Evolutionary conservation across 2,329 filamentous ascomycete species (phyloP), one percentile per base, ranked within the genome.

Genomic region (Ustulina deusta): DNA sequence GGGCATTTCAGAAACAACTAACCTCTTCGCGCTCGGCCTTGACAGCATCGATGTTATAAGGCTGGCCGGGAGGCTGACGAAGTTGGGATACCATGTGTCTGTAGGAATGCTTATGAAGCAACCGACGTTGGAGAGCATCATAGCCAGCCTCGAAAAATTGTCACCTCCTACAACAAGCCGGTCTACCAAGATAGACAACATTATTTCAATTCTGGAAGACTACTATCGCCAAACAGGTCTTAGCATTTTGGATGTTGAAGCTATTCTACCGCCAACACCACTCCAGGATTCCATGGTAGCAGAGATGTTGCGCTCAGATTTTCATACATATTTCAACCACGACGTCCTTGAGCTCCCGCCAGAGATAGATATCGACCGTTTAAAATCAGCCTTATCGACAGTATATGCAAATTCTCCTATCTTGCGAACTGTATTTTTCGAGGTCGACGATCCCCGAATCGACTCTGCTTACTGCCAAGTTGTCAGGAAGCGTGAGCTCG

Each of bases 41-140:
- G 95, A 97, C 81, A 97, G 94, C 74, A 97, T 97, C 65, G 94
- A 97, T 78, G 87, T 91, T 1, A 95, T 97, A 78, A 97, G 93
- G 74, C 81, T 97, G 0, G 91, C 92, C 0, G 90, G 93, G 0
- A 86, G 89, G 61, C 83, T 97, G 1, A 91, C 87, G 70, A 86
- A 85, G 51, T 79, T 80, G 4, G 86, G 85, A 0, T 81, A 96
- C 22, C 76, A 81, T 0, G 77, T 97, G 11, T 82, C 90, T 0
- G 89, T 94, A n/a, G 92, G 93, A 71, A 83, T 85, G n/a, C 90
- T 97, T 25, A 91, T 97, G 85, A 90, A 87, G 60, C 84, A 84
- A 3, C 88, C 91, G 59, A 93, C 87, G 0, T 90, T 97, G 40
- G 77, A 84, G 0, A 86, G 81, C 2, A 92, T 97, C 76, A 67